Percentiles rank a stretch among this genome's conserved stretches.
Evolutionary conservation across 1,139 yeast genomes (phyloP).

Genomic region (Magnusiomyces ingens): DNA sequence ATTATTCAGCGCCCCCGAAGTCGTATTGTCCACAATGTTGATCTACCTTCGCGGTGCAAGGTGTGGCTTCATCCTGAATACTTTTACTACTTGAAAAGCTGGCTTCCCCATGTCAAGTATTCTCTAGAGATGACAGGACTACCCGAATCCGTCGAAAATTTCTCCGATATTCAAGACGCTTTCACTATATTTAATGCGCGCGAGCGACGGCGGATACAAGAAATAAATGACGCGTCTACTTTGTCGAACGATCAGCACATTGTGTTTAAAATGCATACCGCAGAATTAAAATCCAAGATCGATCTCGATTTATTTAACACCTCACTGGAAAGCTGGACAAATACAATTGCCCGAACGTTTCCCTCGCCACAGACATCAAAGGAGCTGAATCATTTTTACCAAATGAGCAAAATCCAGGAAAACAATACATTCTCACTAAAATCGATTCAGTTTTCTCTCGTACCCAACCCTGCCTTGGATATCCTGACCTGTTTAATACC

Average conservation of each 20-base stretch:
- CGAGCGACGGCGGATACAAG: not conserved
- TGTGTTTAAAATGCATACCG: not conserved
- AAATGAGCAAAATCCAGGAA: not conserved
- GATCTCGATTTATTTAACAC: not conserved
- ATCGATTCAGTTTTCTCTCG: not conserved
- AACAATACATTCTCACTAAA: not conserved
- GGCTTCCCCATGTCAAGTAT: not conserved
- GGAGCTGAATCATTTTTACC: not conserved
- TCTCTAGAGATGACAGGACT: not conserved
- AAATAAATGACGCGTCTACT: not conserved
- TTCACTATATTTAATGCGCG: not conserved
- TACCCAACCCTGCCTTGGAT: conserved; percentile 1
- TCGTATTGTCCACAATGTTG: not conserved
- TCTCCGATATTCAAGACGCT: not conserved
- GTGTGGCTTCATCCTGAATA: not conserved
- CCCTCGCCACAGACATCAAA: not conserved
- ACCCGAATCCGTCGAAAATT: not conserved
- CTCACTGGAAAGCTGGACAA: not conserved
- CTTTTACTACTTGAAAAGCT: not conserved
- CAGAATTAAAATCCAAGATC: not conserved
- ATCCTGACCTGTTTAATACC: conserved; percentile 4
- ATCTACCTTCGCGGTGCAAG: not conserved
- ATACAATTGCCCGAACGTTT: not conserved
- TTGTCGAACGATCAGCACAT: not conserved
- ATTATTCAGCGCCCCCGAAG: no score